Percentiles rank a stretch among this genome's conserved stretches.
phyloP scores from a whole-genome alignment of 2,329 filamentous ascomycete genomes.

The Apiospora malaysiana region DNA sequence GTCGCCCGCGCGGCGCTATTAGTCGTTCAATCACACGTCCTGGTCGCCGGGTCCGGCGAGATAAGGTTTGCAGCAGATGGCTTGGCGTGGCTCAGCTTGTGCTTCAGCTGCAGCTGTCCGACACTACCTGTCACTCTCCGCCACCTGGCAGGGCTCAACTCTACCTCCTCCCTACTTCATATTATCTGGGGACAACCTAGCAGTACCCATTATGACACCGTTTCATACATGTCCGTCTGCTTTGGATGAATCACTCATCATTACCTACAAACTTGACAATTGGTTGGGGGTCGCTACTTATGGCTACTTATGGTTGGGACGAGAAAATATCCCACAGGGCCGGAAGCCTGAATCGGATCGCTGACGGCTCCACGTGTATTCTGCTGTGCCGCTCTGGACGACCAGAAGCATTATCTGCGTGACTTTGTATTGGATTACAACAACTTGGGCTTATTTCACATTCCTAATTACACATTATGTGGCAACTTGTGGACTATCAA shows the following conservation, averaged over 20 bases:
- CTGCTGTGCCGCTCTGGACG: too few species aligned
- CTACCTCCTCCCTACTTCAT: background rate
- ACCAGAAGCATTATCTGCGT: too few species aligned
- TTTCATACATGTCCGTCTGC: background rate
- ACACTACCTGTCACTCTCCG: background rate
- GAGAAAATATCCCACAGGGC: too few species aligned
- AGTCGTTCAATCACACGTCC: background rate
- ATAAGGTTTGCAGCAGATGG: constrained; percentile 5
- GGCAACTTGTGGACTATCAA: too few species aligned
- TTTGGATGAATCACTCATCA: background rate
- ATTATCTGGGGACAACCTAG: background rate
- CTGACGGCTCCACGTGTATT: too few species aligned
- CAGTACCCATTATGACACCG: background rate
- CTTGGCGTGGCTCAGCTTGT: background rate
- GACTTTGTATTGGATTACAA: too few species aligned
- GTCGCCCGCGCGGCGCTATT: background rate
- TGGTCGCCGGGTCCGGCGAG: background rate
- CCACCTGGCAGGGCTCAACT: background rate
- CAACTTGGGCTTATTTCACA: too few species aligned
- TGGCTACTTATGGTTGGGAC: too few species aligned
- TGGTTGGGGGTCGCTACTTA: too few species aligned
- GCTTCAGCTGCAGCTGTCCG: constrained; percentile 1
- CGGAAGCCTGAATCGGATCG: too few species aligned
- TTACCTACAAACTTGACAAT: too few species aligned
- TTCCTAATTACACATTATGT: too few species aligned